These are phyloP conservation scores for Nakazawaea holstii DNA, from an alignment of 805 yeast species.

Conservation along the genomic window DNA sequence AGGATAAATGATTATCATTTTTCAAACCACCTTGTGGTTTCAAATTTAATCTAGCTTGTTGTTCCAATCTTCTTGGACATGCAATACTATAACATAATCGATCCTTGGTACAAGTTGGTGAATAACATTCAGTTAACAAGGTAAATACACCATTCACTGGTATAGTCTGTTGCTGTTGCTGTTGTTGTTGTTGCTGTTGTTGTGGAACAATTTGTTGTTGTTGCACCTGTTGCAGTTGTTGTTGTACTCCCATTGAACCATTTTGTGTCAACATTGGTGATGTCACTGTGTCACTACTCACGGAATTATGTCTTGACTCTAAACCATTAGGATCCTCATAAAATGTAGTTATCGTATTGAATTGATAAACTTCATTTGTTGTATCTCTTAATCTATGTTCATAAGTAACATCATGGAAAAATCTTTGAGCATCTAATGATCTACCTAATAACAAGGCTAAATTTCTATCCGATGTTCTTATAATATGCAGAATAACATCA, in stretches of 20 bases:
- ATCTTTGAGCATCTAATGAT: slow-evolving; percentile 88
- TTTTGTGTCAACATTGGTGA: slow-evolving; percentile 1
- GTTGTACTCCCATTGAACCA: slow-evolving; percentile 1
- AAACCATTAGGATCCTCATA: slow-evolving; percentile 14
- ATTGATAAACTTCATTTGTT: slow-evolving; percentile 79
- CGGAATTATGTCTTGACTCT: slow-evolving; percentile 5
- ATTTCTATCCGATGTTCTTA: slow-evolving; percentile 87
- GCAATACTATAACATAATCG: slow-evolving; percentile 89
- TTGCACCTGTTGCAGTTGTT: slow-evolving; percentile 4
- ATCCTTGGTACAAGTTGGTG: slow-evolving; percentile 93
- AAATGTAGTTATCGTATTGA: slow-evolving; percentile 48
- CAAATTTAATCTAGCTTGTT: slow-evolving; percentile 87
- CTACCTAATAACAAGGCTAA: slow-evolving; percentile 86
- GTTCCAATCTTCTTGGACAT: slow-evolving; percentile 93
- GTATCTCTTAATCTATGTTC: slow-evolving; percentile 92
- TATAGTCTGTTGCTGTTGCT: slow-evolving; percentile 10
- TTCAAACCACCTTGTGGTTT: slow-evolving; percentile 82
- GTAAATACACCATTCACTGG: slow-evolving; percentile 89
- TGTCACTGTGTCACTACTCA: slow-evolving; percentile 1
- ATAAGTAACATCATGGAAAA: slow-evolving; percentile 93
- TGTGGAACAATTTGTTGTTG: neutral
- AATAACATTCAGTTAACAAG: slow-evolving; percentile 87
- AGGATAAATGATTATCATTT: slow-evolving; percentile 65
- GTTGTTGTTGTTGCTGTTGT: slow-evolving; percentile 9
- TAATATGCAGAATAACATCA: slow-evolving; percentile 78